These are phyloP conservation scores for Dissophora ornata DNA, from an alignment of 192 early-diverging fungal genomes.

Conservation along the genomic window DNA sequence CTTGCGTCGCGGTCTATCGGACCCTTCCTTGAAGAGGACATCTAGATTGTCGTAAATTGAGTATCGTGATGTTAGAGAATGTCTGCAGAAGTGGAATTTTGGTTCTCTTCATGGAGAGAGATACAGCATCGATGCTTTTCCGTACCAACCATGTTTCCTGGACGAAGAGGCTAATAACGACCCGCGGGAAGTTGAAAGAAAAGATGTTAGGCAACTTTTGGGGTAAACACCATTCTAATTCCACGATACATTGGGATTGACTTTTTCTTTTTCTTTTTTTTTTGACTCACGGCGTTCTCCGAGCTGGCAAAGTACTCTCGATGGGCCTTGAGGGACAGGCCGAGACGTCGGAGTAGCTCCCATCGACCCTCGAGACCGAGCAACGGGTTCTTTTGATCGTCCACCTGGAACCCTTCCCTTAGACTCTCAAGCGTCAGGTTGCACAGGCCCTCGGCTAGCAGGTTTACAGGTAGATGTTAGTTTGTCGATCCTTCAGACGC, in stretches of 20 bases:
- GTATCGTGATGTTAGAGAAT: no score
- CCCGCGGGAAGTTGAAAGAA: neutral
- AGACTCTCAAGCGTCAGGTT: slow-evolving; percentile 64
- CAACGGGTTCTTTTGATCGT: slow-evolving; percentile 74
- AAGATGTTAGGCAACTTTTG: no score
- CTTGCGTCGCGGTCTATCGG: slow-evolving; percentile 63
- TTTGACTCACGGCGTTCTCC: slow-evolving; percentile 51
- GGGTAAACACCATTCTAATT: no score
- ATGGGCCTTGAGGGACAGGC: slow-evolving; percentile 61
- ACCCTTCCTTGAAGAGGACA: slow-evolving; percentile 69
- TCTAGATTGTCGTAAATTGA: no score
- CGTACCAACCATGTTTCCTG: slow-evolving; percentile 82
- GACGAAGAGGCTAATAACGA: slow-evolving; percentile 63
- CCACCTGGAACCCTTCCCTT: slow-evolving; percentile 81
- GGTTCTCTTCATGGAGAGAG: no score
- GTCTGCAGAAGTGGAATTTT: no score
- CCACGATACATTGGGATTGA: no score
- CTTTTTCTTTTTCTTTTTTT: no score
- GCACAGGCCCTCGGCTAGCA: slow-evolving; percentile 66
- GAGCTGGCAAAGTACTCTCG: slow-evolving; percentile 68
- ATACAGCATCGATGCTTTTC: no score
- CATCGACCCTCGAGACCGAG: slow-evolving; percentile 84
- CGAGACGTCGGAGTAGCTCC: slow-evolving; percentile 74
- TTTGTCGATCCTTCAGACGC: neutral
- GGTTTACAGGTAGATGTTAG: neutral